Base-by-base conservation (phyloP, 1,139 yeast species). In the Kodamaea derodonti region DNA sequence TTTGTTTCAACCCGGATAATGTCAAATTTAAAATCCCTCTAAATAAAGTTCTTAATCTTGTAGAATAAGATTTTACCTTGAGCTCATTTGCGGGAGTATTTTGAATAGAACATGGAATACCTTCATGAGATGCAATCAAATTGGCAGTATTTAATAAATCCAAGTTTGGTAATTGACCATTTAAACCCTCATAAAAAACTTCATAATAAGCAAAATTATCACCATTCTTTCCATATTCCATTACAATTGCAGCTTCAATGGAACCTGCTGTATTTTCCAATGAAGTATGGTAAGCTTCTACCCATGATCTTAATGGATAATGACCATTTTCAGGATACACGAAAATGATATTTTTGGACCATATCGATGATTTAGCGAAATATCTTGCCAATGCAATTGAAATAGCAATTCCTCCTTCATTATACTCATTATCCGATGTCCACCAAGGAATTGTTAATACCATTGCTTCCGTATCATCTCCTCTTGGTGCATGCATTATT, bases 401-500 rank as follows among this genome's bases (percentile, higher is more conserved):
- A 27, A 90, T 56, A 0, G 95, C 75, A 24, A 86, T 67, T 2
- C 95, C 98, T 20, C 96, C 95, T 41, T 78, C 72, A 56, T 92
- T 92, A 48, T 48, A 56, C 44, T 77, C 78, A 20, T 70, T 61
- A 43, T 81, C 85, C 1, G 70, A 56, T 5, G 78, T 74, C 32
- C 52, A 58, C 94, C 96, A 92, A 0, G 98, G 97, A 5, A 94
- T 88, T 8, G 83, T 84, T 30, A 94, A 58, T 3, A 90, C 95
- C 78, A 94, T 84, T 0, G 97, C 88, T 56, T 94, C 98, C 1
- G 97, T 88, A 42, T 92, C 95, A 50, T 92, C 97, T 16, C 97
- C 97, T 45, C 96, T 66, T 2, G 97, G 95, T 0, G 96, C 95
- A 53, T 87, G 95, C 61, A 86, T 71, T 12, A 90, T 76, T 1